These are phyloP conservation scores for Trichoderma atroviride DNA, from an alignment of 2,329 filamentous ascomycete species.

Conservation along the genomic window DNA sequence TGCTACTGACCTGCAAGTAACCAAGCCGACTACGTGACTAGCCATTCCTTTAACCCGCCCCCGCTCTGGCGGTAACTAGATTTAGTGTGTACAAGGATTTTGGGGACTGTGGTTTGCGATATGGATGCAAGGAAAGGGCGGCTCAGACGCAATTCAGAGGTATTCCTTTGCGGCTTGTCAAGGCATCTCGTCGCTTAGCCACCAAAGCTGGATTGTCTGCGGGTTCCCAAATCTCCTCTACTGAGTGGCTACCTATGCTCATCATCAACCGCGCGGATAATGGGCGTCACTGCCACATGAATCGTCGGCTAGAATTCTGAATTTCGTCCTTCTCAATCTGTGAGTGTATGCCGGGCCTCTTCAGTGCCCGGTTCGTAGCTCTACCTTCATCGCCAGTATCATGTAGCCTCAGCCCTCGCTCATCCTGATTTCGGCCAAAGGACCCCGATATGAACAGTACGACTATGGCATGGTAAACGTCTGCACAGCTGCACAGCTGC, in stretches of 20 bases:
- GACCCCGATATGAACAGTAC: background rate
- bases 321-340: background rate
- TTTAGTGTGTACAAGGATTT: conserved; percentile 16
- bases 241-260: background rate
- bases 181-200: background rate
- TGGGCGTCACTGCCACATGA: background rate
- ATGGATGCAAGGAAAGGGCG: conserved; percentile 3
- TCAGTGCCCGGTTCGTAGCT: background rate
- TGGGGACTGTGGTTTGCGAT: conserved; percentile 13
- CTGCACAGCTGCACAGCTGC: conserved; percentile 25
- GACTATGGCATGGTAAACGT: background rate
- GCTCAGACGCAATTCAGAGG: background rate
- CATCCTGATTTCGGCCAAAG: background rate
- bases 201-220: background rate
- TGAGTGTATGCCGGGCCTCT: background rate
- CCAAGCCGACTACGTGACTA: conserved; percentile 14
- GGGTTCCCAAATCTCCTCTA: background rate
- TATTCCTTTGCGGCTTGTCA: conserved; percentile 7
- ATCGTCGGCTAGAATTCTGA: background rate
- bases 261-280: background rate
- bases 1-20: conserved; percentile 15
- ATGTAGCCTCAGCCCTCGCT: conserved; percentile 4
- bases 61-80: conserved; percentile 21
- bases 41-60: conserved; percentile 17
- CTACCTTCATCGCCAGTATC: background rate